Base-by-base conservation (phyloP, 768 basidiomycete genomes). In the Boletus reticulatus region DNA sequence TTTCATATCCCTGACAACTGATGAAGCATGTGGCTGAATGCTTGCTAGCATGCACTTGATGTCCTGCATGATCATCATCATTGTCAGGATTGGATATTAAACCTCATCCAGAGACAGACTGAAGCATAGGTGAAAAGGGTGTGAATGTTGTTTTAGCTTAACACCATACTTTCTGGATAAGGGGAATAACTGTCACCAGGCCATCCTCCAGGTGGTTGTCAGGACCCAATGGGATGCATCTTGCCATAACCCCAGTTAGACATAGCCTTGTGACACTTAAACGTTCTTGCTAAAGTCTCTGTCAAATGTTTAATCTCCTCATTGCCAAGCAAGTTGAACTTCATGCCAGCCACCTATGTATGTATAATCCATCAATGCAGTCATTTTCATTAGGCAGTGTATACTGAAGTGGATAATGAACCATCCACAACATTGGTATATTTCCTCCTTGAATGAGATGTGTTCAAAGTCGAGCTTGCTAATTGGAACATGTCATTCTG, bases 401-500 rank as follows among this genome's bases (percentile, higher is more conserved):
- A 24, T 22, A 32, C 50, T 4, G 0, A 60, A 37, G 32, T 58
- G 43, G 12, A 53, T 3, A 1, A 50, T 41, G 0, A 42, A 43
- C 29, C 39, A 36, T 0, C 45, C 41, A 34, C 56, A 60, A 8
- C 4, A 12, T 0, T 50, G 7, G 4, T 50, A 58, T 5, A 60
- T 50, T 0, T 53, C 13, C 2, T 27, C 24, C 24, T 27, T 27
- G 0, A 24, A 46, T 59, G 9, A 3, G 44, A 52, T 0, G 3
- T 34, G 0, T 9, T 50, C 2, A 0, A 43, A 0, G 1, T n/a
- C 0, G 0, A 51, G 7, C 0, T 5, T 1, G 1, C 1, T 5
- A 6, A 58, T 19, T 0, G 17, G 2, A 0, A 60, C 8, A 9
- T 4, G 32, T 34, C 16, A 17, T 27, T 31, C 32, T 17, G 12